Evolutionary conservation across 2,329 filamentous ascomycete species (phyloP), one percentile per base, ranked within the genome.

Genomic region (Phaeosphaeria sp.): DNA sequence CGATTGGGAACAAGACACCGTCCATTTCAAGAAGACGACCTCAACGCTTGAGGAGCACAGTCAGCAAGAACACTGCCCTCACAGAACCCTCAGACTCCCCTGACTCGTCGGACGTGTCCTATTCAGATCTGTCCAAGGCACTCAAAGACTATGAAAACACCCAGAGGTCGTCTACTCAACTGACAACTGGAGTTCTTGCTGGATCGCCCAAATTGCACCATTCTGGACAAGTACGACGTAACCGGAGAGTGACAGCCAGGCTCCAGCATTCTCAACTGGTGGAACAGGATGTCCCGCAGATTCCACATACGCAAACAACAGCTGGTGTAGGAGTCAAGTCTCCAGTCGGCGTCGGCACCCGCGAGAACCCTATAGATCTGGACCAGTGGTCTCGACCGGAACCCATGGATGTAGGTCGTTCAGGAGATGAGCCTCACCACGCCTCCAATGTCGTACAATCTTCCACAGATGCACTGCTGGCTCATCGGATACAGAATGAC

Each of bases 401-500:
- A n/a, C 44, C 22, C 15, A 46, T 46, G 21, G 44, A 21, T 24
- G 2, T 46, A 36, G 11, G 15, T 36, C 6, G 8, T 13, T 36
- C 30, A 36, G 30, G 30, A 36, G 15, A 36, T 36, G 30, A 13
- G 11, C 15, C 30, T 36, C 11, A 13, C 15, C 30, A 7, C 6
- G 15, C 30, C 15, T 36, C 30, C 11, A 13, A 36, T 13, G 30
- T 21, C 40, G 40, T 6, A 4, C n/a, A 43, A 2, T 2, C 44
- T 9, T 46, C 22, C 15, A 25, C n/a, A n/a, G 61, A 66, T 45
- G 51, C 51, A n/a, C 45, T 50, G 30, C 43, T 64, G 22, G 52
- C 63, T 24, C 43, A 44, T n/a, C 36, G 49, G 44, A 46, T 66
- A 2, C 48, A 64, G 8, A 22, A 53, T 13, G 52, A 53, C 13